Conservation (phyloP, 2,329 filamentous ascomycete species). For the Delphinella strobiligena region DNA sequence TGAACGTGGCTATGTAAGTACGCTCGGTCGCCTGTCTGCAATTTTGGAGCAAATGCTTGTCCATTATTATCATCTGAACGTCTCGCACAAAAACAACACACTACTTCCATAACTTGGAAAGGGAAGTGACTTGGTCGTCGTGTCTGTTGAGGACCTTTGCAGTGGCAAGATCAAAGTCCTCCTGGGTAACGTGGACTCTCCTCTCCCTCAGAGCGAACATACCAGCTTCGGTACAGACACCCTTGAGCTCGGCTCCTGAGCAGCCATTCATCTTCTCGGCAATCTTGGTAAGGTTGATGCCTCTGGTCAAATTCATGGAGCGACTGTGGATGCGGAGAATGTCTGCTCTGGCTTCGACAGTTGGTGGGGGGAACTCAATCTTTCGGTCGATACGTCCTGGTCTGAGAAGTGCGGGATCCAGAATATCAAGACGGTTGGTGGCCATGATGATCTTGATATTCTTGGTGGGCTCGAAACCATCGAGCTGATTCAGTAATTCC, state of each 20-base stretch:
- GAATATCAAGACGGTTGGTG: constrained; percentile 92
- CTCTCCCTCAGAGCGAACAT: constrained; percentile 96
- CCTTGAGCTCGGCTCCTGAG: constrained; percentile 94
- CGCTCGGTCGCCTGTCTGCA: no score
- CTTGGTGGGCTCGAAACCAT: constrained; percentile 97
- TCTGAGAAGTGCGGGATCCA: constrained; percentile 85
- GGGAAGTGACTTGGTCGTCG: constrained; percentile 90
- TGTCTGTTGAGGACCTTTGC: constrained; percentile 99
- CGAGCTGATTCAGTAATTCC: constrained; percentile 93
- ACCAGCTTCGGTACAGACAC: constrained; percentile 94
- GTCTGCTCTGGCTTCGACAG: constrained; percentile 89
- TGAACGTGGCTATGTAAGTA: no score
- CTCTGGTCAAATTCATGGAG: constrained; percentile 96
- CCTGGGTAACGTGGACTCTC: constrained; percentile 94
- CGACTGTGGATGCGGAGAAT: constrained; percentile 95
- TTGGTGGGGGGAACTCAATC: constrained; percentile 96
- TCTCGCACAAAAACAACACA: no score
- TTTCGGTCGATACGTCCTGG: constrained; percentile 98
- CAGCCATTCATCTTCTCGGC: constrained; percentile 99
- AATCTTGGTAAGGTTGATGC: constrained; percentile 96
- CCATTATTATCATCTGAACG: no score
- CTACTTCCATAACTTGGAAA: constrained; percentile 78
- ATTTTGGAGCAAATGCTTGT: no score
- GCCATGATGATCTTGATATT: constrained; percentile 99
- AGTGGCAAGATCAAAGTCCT: constrained; percentile 96